Conservation (phyloP, 176 grass and related monocot species). For the Pontederia paniculata region DNA sequence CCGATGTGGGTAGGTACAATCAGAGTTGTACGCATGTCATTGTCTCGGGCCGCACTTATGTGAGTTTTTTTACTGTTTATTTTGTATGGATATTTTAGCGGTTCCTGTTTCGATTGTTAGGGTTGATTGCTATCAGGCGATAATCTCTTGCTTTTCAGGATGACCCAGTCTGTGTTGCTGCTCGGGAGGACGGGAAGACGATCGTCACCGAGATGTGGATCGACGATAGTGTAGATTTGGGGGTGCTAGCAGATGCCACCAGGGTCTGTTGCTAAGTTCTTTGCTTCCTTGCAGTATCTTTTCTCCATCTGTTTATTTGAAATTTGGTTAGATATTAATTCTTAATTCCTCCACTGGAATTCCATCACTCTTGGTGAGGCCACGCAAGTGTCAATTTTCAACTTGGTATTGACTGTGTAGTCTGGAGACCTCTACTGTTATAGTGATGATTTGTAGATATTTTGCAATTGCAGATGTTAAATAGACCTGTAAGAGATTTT, state of each 20-base stretch:
- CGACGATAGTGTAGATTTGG: slow-evolving; percentile 51
- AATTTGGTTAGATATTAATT: background rate
- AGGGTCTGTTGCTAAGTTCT: slow-evolving; percentile 51
- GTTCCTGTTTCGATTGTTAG: background rate
- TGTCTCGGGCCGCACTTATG: slow-evolving; percentile 48
- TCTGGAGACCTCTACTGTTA: background rate
- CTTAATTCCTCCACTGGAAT: too few species aligned
- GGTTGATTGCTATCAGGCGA: background rate
- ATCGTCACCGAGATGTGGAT: slow-evolving; percentile 71
- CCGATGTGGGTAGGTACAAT: slow-evolving; percentile 37
- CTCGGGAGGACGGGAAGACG: slow-evolving; percentile 51
- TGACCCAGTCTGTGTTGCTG: slow-evolving; percentile 48
- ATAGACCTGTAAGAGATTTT: slow-evolving; percentile 50
- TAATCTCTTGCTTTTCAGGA: slow-evolving; percentile 28
- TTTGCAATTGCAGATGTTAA: slow-evolving; percentile 38
- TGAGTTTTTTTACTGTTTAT: slow-evolving; percentile 30
- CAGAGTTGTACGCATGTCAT: slow-evolving; percentile 58
- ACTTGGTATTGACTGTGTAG: too few species aligned
- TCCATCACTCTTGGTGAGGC: too few species aligned
- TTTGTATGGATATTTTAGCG: background rate
- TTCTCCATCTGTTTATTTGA: background rate
- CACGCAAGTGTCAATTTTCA: too few species aligned
- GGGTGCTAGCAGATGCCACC: slow-evolving; percentile 30
- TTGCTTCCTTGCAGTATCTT: background rate
- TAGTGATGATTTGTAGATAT: slow-evolving; percentile 1